A percentile compares a stretch with the other conserved stretches of the same genome.
phyloP scores from a whole-genome alignment of 1,284 basidiomycete genomes.

The Earliella scabrosa region DNA sequence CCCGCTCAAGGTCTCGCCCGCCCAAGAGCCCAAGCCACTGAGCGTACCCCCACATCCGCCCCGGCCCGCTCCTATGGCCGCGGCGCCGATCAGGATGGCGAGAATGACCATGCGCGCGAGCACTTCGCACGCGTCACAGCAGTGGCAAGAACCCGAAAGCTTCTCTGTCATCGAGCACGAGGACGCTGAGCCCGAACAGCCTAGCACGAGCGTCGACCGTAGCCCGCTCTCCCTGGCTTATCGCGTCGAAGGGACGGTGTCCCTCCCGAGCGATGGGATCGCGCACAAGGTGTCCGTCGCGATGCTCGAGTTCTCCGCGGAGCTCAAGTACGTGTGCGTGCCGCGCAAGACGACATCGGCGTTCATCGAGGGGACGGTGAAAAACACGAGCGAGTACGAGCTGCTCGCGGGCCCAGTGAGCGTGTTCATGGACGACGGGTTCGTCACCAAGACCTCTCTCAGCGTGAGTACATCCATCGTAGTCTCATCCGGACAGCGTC shows the following conservation, averaged over 20 bases:
- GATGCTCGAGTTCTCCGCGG: slow-evolving; percentile 48
- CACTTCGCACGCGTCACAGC: no score
- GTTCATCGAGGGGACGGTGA: slow-evolving; percentile 48
- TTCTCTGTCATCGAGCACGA: background rate
- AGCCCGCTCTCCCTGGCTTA: slow-evolving; percentile 55
- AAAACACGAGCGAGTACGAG: slow-evolving; percentile 56
- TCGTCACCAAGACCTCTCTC: slow-evolving; percentile 52
- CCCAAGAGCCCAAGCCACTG: slow-evolving; percentile 32
- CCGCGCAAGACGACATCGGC: slow-evolving; percentile 50
- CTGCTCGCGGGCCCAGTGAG: slow-evolving; percentile 54
- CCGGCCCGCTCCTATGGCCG: no score
- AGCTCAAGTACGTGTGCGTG: slow-evolving; percentile 51
- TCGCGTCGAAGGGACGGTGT: slow-evolving; percentile 49
- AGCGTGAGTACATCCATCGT: slow-evolving; percentile 35
- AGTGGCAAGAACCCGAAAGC: background rate
- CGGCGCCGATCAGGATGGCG: no score
- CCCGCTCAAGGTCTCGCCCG: slow-evolving; percentile 45
- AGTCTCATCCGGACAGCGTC: background rate
- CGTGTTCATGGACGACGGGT: slow-evolving; percentile 54
- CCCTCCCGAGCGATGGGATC: slow-evolving; percentile 55
- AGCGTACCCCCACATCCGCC: no score
- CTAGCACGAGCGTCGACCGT: slow-evolving; percentile 8
- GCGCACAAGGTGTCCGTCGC: slow-evolving; percentile 59
- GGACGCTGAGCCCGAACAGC: background rate
- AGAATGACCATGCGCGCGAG: no score